Base-by-base conservation (phyloP, 257 asterid species). In the Coffea eugenioides region DNA sequence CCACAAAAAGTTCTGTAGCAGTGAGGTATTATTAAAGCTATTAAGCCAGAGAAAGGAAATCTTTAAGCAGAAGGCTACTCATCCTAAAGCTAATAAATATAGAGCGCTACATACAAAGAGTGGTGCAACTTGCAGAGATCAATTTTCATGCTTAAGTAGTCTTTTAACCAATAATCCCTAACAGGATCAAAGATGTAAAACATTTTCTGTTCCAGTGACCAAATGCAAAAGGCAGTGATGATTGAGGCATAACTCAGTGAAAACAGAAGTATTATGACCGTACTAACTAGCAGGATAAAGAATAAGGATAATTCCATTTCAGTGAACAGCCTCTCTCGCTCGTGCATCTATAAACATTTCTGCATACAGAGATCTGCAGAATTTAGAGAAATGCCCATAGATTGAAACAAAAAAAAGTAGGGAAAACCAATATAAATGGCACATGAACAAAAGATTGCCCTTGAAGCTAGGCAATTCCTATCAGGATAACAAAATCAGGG, bases 401-500 rank as follows among this genome's bases (percentile, higher is more conserved):
- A 76, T 61, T 49, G 20, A 15, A 61, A 66, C 56, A 51, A 69
- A 77, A 67, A 67, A 59, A 41, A 74, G 64, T 61, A 76, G 73
- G 46, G 45, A 79, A 71, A 79, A 31, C 52, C 67, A 61, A 66
- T 65, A 71, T 16, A 73, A 48, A 7, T 49, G 45, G 78, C 39
- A 3, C 66, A 49, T 25, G 25, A 62, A 10, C 67, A 65, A 54
- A 25, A 39, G 54, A 52, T 9, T 66, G 71, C 79, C 46, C 52
- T 18, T 65, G 4, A 66, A 16, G 41, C 16, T 15, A 79, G 18
- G 78, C 8, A 18, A 74, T 34, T 8, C 36, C 64, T 34, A 15
- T 48, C 48, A 69, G 74, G 20, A 62, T n/a, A 64, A 76, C 62
- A 51, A 52, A 73, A 57, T 84, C 86, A 94, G n/a, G 99, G 98